Conservation (phyloP, 2,329 filamentous ascomycete species). For the Parascedosporium putredinis region DNA sequence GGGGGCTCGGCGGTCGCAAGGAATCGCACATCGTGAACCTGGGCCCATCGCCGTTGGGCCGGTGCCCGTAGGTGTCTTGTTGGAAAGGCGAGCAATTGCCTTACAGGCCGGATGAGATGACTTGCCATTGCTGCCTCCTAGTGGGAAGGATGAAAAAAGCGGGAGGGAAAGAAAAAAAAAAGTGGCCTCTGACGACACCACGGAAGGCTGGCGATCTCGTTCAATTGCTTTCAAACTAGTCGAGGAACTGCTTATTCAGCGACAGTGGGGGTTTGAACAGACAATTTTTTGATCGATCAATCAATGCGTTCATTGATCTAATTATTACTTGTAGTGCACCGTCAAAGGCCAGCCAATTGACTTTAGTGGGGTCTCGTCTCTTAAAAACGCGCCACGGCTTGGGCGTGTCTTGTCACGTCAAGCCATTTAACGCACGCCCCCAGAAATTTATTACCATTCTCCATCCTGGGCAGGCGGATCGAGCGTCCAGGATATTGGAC, state of each 20-base stretch:
- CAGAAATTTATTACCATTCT: neutral
- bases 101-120: constrained; percentile 5
- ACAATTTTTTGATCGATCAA: too few relatives aligned
- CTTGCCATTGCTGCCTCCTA: constrained; percentile 2
- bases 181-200: too few relatives aligned
- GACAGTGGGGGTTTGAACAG: neutral
- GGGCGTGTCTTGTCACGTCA: constrained; percentile 3
- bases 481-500: neutral
- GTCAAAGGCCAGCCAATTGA: neutral
- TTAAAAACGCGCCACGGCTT: constrained; percentile 2
- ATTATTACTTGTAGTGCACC: too few relatives aligned
- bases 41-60: constrained; percentile 72
- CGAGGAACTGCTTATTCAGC: neutral
- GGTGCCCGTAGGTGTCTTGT: constrained; percentile 1
- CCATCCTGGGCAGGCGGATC: neutral
- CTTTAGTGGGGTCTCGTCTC: neutral
- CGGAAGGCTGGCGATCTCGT: neutral
- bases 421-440: constrained; percentile 3
- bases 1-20: constrained; percentile 66
- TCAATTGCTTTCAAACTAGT: neutral
- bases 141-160: too few relatives aligned
- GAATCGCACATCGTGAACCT: constrained; percentile 86
- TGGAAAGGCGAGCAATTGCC: constrained; percentile 8
- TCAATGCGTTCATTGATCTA: too few relatives aligned
- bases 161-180: neutral